Evolutionary conservation across 2,329 filamentous ascomycete species (phyloP).

Genomic region (Aureobasidium vineae): DNA sequence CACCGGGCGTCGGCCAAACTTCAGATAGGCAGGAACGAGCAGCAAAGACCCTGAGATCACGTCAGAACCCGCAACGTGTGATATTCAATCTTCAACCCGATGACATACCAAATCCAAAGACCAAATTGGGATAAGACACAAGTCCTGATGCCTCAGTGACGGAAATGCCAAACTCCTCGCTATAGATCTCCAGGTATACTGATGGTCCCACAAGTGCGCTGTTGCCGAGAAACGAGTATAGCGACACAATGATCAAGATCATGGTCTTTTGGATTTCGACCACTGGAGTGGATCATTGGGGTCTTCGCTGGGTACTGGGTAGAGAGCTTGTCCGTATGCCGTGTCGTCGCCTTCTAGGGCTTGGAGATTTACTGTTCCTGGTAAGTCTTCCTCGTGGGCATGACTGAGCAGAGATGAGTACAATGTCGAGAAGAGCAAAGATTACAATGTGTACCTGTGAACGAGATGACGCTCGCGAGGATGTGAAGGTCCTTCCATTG

Average conservation of each 20-base stretch:
- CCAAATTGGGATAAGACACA: conserved; percentile 60
- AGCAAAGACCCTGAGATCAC: conserved; percentile 48
- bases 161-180: conserved; percentile 53
- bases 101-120: conserved; percentile 55
- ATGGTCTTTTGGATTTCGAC: conserved; percentile 56
- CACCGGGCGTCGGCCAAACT: conserved; percentile 48
- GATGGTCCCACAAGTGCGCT: conserved; percentile 57
- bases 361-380: conserved; percentile 57
- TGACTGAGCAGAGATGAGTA: conserved; percentile 43
- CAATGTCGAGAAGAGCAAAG: not conserved
- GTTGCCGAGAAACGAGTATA: conserved; percentile 61
- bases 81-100: not conserved
- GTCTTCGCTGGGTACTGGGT: conserved; percentile 60
- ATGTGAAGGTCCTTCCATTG: conserved; percentile 11
- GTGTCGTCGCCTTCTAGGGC: conserved; percentile 59
- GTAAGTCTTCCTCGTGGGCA: conserved; percentile 56
- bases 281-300: conserved; percentile 63
- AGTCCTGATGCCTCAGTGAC: conserved; percentile 54
- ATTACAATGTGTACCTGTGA: conserved; percentile 12
- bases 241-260: conserved; percentile 55
- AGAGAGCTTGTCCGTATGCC: conserved; percentile 59
- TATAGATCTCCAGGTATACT: conserved; percentile 58
- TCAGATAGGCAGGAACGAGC: conserved; percentile 58
- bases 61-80: not conserved
- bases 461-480: conserved; percentile 7